Base-by-base conservation (phyloP, 1,139 yeast species). In the Taiozyma onychis region DNA sequence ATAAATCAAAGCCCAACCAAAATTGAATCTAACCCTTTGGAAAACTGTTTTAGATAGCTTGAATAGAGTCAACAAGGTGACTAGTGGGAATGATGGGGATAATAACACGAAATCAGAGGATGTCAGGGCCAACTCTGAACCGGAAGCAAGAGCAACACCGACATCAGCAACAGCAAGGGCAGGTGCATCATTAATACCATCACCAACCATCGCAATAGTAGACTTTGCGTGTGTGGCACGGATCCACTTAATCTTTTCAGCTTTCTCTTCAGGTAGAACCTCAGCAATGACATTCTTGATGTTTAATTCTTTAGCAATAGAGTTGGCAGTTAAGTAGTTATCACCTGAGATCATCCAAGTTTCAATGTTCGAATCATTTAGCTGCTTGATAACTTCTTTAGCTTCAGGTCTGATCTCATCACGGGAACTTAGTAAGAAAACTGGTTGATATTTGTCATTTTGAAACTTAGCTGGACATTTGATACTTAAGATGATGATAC, bases 251-350 rank as follows among this genome's bases (percentile, higher is more conserved):
- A 87, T 71, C 58, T 78, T 77, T 13, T 72, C 76, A 26, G 88
- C 85, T 64, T 87, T 87, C 51, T 83, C 88, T 49, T 81, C 80
- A 0, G 95, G 95, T 41, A 86, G 68, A 7, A 87, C 93, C 46
- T 82, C 88, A 26, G 90, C 84, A 44, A 85, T 73, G n/a, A 87
- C 83, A 50, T 79, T 73, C 3, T 71, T 72, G 27, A 87, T 83
- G 0, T 88, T 87, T 34, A 87, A 71, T 57, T 83, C 85, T 8
- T 63, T 60, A 0, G 87, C 95, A 34, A 87, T 82, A 0, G 88
- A 83, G 42, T 72, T 71, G 1, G 95, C 95, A 0, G 95, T 85
- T 16, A 74, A 62, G 44, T 65, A 71, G 60, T 85, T 85, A 61
- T 87, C 95, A 21, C 95, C 95, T 3, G 80, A 70, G 42, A 77